A percentile compares a stretch with the other conserved stretches of the same genome.
Evolutionary conservation across 2,329 filamentous ascomycete genomes (phyloP).

Genomic region (Lachnellula arida): DNA sequence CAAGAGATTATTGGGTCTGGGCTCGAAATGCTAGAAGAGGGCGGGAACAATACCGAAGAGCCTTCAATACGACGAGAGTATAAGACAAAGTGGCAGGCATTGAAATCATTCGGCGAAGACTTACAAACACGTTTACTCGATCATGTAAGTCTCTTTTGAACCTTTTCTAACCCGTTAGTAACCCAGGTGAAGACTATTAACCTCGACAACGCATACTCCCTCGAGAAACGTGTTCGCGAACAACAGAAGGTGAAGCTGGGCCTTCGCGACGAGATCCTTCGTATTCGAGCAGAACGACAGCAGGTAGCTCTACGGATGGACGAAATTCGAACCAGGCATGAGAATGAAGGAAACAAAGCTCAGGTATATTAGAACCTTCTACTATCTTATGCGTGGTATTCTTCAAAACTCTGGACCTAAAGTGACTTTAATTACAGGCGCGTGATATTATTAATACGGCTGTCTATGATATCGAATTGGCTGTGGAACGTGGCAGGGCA

Average conservation of each 20-base stretch:
- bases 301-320: conserved; percentile 60
- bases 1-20: conserved; percentile 53
- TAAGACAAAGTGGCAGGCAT: conserved; percentile 49
- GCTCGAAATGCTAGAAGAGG: conserved; percentile 44
- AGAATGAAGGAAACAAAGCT: conserved; percentile 47
- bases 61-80: conserved; percentile 48
- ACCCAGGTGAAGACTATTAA: conserved; percentile 45
- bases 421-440: conserved; percentile 33
- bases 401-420: neutral
- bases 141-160: conserved; percentile 44
- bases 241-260: conserved; percentile 52
- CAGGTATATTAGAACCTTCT: conserved; percentile 38
- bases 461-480: conserved; percentile 60
- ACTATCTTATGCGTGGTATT: neutral
- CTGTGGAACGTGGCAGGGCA: conserved; percentile 46
- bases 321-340: conserved; percentile 55
- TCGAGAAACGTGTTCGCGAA: conserved; percentile 53
- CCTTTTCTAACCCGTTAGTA: conserved; percentile 1
- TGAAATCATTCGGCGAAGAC: conserved; percentile 56
- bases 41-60: conserved; percentile 39
- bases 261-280: conserved; percentile 56
- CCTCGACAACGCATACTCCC: conserved; percentile 53
- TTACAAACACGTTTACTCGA: conserved; percentile 51
- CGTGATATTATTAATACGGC: conserved; percentile 48
- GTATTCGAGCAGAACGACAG: conserved; percentile 54